These are phyloP conservation scores for Rhazya stricta DNA, from an alignment of 257 asterid genomes.

Conservation along the genomic window DNA sequence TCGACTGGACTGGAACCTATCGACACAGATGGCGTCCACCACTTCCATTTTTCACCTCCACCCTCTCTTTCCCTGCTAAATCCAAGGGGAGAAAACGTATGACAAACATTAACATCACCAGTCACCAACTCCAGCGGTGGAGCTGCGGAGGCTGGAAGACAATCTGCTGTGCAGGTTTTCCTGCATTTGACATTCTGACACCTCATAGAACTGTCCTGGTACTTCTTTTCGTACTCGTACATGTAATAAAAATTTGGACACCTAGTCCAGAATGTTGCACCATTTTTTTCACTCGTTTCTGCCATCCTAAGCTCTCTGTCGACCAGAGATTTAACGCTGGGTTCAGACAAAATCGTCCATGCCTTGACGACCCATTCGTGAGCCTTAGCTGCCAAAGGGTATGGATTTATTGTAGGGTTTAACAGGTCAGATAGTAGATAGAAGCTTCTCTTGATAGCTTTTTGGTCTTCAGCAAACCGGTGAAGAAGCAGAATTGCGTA, in stretches of 20 bases:
- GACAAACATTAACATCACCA: conserved; percentile 43
- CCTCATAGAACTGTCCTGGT: conserved; percentile 41
- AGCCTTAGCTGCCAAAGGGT: conserved; percentile 42
- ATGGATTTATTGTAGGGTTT: conserved; percentile 37
- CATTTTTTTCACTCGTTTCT: not conserved
- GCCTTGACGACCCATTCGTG: conserved; percentile 30
- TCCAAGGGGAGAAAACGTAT: conserved; percentile 34
- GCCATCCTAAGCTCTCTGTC: conserved; percentile 31
- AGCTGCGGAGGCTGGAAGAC: conserved; percentile 27
- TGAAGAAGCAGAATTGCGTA: conserved; percentile 48
- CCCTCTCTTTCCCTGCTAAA: not conserved
- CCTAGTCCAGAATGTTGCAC: conserved; percentile 55
- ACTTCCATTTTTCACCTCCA: conserved; percentile 4
- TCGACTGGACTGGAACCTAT: not conserved
- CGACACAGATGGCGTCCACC: conserved; percentile 27
- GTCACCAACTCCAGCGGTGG: conserved; percentile 47
- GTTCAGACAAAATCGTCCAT: conserved; percentile 42
- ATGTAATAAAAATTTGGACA: conserved; percentile 60
- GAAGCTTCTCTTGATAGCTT: conserved; percentile 24
- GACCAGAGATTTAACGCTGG: conserved; percentile 27
- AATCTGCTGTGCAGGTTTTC: conserved; percentile 43
- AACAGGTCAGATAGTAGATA: conserved; percentile 24
- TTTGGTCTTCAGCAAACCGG: conserved; percentile 29
- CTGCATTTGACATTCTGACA: conserved; percentile 49
- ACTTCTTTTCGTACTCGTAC: conserved; percentile 42